Evolutionary conservation across 2,329 filamentous ascomycete species (phyloP).

Genomic region (Magnaporthiopsis incrustans): DNA sequence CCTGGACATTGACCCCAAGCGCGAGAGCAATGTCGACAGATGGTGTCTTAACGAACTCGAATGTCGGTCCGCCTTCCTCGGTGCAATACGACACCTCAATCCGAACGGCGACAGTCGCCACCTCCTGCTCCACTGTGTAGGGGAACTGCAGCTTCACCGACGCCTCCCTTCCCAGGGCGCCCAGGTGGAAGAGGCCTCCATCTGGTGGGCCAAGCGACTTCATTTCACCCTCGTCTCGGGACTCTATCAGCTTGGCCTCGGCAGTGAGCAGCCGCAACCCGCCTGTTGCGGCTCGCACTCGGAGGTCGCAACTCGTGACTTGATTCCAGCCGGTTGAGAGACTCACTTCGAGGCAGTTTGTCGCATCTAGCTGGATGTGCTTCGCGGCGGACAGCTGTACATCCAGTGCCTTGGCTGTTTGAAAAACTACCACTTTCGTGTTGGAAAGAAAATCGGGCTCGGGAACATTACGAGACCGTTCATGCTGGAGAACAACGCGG

Average conservation of each 20-base stretch:
- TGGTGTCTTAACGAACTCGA: constrained; percentile 54
- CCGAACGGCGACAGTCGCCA: constrained; percentile 61
- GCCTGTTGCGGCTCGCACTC: constrained; percentile 56
- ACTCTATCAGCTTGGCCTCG: constrained; percentile 43
- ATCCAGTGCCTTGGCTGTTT: constrained; percentile 59
- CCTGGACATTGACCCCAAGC: constrained; percentile 91
- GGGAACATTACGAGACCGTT: constrained; percentile 43
- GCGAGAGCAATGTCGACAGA: constrained; percentile 67
- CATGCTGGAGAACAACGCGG: constrained; percentile 59
- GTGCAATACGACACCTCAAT: constrained; percentile 72
- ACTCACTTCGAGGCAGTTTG: constrained; percentile 67
- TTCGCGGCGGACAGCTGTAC: constrained; percentile 59
- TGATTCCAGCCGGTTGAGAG: constrained; percentile 69
- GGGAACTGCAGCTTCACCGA: constrained; percentile 59
- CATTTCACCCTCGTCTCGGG: constrained; percentile 6
- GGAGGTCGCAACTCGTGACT: constrained; percentile 49
- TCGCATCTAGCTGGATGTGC: constrained; percentile 70
- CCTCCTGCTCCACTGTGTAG: constrained; percentile 75
- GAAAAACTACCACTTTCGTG: constrained; percentile 64
- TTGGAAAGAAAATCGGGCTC: constrained; percentile 41
- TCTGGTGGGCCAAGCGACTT: constrained; percentile 36
- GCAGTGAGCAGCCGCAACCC: constrained; percentile 56
- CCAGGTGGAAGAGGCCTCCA: constrained; percentile 44
- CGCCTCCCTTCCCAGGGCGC: constrained; percentile 34
- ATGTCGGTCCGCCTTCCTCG: constrained; percentile 43